Evolutionary conservation across 352 stramenopile genomes (phyloP).

Genomic region (Globisporangium nagaii): DNA sequence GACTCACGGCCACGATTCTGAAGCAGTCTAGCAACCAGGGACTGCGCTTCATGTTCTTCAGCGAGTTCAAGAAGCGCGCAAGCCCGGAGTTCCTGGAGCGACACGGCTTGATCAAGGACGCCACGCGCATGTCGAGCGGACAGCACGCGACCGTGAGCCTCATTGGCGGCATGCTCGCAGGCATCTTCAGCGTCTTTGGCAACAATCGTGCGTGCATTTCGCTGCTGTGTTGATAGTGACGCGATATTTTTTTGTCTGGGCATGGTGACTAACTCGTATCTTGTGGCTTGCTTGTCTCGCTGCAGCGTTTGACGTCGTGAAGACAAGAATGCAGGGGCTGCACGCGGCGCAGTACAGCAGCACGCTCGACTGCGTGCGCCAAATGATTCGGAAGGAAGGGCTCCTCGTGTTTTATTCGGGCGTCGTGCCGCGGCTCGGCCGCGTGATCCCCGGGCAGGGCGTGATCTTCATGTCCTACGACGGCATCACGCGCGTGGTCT

Average conservation of each 20-base stretch:
- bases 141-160: conserved; percentile 85
- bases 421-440: conserved; percentile 87
- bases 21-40: conserved; percentile 96
- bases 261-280: not conserved
- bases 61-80: conserved; percentile 89
- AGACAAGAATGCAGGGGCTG: conserved; percentile 85
- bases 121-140: conserved; percentile 65
- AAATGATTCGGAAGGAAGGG: conserved; percentile 76
- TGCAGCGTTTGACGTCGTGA: conserved; percentile 87
- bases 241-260: no score
- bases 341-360: conserved; percentile 71
- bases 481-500: conserved; percentile 57
- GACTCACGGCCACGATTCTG: conserved; percentile 90
- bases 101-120: conserved; percentile 45
- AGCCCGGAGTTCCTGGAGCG: conserved; percentile 49
- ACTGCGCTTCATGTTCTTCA: conserved; percentile 97
- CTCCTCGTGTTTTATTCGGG: conserved; percentile 90
- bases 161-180: conserved; percentile 93
- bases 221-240: no score
- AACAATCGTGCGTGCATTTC: conserved; percentile 96
- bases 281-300: not conserved
- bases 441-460: conserved; percentile 95
- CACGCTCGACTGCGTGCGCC: conserved; percentile 80
- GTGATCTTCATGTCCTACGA: conserved; percentile 97
- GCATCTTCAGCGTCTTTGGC: conserved; percentile 95